Percentiles rank a stretch among this genome's conserved stretches.
phyloP scores from a whole-genome alignment of 768 basidiomycete species.

The Naganishia antarctica region DNA sequence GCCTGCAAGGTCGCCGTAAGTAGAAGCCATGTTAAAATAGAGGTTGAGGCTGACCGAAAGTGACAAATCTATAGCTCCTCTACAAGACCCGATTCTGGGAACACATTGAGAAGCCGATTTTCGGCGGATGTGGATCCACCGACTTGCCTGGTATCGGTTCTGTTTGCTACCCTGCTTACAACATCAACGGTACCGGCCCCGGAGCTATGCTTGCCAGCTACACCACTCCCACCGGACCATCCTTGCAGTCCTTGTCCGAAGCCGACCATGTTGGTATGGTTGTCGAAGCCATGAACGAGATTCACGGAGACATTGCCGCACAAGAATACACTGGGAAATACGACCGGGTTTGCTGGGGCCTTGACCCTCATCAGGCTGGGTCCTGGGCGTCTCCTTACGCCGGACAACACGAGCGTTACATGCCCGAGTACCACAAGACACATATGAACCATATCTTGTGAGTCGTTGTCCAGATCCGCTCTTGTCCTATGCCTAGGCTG shows the following conservation, averaged over 20 bases:
- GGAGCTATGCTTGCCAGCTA: slow-evolving; percentile 30
- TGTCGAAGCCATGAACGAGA: slow-evolving; percentile 32
- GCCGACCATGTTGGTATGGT: slow-evolving; percentile 28
- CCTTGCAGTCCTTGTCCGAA: slow-evolving; percentile 26
- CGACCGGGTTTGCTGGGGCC: slow-evolving; percentile 30
- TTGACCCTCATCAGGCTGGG: slow-evolving; percentile 30
- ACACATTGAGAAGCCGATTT: slow-evolving; percentile 30
- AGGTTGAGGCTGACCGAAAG: neutral
- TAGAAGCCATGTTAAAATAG: neutral
- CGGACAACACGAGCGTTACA: slow-evolving; percentile 23
- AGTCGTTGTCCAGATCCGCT: neutral
- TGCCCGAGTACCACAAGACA: slow-evolving; percentile 19
- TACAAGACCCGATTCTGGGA: slow-evolving; percentile 36
- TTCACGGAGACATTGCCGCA: slow-evolving; percentile 30
- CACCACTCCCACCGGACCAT: slow-evolving; percentile 28
- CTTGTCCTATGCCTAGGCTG: neutral
- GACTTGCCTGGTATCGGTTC: slow-evolving; percentile 33
- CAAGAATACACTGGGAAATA: slow-evolving; percentile 32
- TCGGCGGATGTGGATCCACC: slow-evolving; percentile 31
- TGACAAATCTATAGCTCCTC: slow-evolving; percentile 19
- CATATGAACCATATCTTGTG: slow-evolving; percentile 20
- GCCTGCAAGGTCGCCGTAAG: slow-evolving; percentile 32
- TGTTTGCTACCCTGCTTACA: slow-evolving; percentile 32
- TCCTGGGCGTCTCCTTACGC: slow-evolving; percentile 30
- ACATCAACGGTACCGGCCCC: slow-evolving; percentile 33